These are phyloP conservation scores for Trichocladium antarcticum DNA, from an alignment of 495 filamentous ascomycete species.

Conservation along the genomic window DNA sequence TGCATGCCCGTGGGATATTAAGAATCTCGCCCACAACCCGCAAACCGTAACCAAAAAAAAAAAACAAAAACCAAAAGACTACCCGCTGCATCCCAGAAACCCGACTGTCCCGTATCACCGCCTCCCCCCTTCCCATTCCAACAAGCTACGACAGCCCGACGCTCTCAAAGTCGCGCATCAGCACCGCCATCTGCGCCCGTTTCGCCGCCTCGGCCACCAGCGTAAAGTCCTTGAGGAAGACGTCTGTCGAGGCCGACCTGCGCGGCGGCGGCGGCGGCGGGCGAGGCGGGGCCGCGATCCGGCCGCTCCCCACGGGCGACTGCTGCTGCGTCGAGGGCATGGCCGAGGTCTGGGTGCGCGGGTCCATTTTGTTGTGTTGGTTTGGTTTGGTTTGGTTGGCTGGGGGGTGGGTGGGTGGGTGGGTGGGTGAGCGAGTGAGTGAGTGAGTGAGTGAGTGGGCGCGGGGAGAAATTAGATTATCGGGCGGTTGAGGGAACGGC, in stretches of 20 bases:
- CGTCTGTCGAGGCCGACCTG: constrained; percentile 41
- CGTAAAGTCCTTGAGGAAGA: constrained; percentile 67
- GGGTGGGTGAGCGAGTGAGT: too few relatives aligned
- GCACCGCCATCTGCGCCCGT: constrained; percentile 73
- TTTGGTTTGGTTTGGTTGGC: background rate
- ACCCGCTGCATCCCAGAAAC: too few relatives aligned
- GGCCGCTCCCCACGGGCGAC: constrained; percentile 14
- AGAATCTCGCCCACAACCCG: background rate
- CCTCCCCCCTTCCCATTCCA: too few relatives aligned
- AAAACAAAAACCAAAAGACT: too few relatives aligned
- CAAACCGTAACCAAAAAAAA: background rate
- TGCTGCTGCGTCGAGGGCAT: constrained; percentile 20
- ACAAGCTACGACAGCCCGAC: constrained; percentile 40
- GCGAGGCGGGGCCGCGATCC: too few relatives aligned
- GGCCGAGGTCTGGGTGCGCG: constrained; percentile 25
- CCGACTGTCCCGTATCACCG: too few relatives aligned
- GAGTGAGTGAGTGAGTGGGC: background rate
- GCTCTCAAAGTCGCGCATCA: constrained; percentile 75
- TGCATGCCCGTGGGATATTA: background rate
- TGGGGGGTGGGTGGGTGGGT: too few relatives aligned
- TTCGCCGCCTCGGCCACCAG: constrained; percentile 93
- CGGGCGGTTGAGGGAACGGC: background rate
- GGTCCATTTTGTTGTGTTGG: constrained; percentile 27
- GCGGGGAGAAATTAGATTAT: background rate
- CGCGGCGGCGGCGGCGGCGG: constrained; percentile 15